phyloP scores from a whole-genome alignment of 768 basidiomycete genomes.

The Collybia mongolica region DNA sequence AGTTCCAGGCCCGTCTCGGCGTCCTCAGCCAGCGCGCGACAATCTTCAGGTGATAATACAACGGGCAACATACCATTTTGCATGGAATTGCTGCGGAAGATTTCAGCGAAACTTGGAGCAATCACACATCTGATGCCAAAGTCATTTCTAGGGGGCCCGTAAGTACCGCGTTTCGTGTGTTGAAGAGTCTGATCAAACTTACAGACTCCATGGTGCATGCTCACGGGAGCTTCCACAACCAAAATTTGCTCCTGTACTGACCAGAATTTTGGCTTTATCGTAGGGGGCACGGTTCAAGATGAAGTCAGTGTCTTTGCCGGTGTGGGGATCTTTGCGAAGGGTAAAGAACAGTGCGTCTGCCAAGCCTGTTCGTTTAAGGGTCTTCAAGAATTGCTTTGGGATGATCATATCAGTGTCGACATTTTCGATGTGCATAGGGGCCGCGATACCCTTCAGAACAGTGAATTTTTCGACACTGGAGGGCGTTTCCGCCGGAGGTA shows the following conservation, averaged over 20 bases:
- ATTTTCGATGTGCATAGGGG: conserved; percentile 79
- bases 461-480: conserved; percentile 62
- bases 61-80: conserved; percentile 93
- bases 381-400: conserved; percentile 92
- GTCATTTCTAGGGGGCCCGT: conserved; percentile 54
- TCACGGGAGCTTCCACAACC: conserved; percentile 90
- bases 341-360: conserved; percentile 81
- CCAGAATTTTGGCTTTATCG: conserved; percentile 71
- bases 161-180: conserved; percentile 1
- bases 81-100: conserved; percentile 87
- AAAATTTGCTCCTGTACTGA: conserved; percentile 87
- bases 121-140: conserved; percentile 89
- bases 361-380: conserved; percentile 85
- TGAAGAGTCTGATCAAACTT: conserved; percentile 25
- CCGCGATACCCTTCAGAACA: conserved; percentile 70
- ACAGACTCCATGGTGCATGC: conserved; percentile 89
- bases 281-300: conserved; percentile 81
- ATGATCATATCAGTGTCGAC: conserved; percentile 96
- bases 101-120: conserved; percentile 88
- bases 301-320: conserved; percentile 82
- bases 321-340: conserved; percentile 74
- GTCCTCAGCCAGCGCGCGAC: conserved; percentile 72
- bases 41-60: conserved; percentile 65
- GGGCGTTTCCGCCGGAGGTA: conserved; percentile 41
- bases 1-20: conserved; percentile 74